These are phyloP conservation scores for Pilatotrama ljubarskyi DNA, from an alignment of 768 basidiomycete genomes.

Conservation along the genomic window DNA sequence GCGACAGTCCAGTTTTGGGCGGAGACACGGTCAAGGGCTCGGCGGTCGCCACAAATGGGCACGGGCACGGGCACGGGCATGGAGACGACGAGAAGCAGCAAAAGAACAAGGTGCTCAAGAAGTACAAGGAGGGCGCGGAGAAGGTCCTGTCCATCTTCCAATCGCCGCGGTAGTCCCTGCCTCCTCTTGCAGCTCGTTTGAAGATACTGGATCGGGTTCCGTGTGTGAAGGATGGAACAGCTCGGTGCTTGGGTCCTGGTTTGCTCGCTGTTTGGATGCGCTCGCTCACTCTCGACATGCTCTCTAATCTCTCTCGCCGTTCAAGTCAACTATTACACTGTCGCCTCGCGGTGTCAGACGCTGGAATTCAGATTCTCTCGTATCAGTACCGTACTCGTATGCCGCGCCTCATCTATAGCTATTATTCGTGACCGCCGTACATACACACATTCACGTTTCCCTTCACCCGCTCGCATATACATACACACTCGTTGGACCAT, in stretches of 20 bases:
- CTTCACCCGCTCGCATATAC: constrained; percentile 1
- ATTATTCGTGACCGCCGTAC: constrained; percentile 17
- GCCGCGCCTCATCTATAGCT: constrained; percentile 30
- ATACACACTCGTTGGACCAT: constrained; percentile 19
- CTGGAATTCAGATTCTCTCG: background rate
- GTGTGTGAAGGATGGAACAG: background rate
- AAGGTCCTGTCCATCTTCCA: constrained; percentile 83
- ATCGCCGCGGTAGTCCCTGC: constrained; percentile 47
- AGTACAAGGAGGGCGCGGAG: constrained; percentile 86
- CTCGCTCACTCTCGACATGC: constrained; percentile 19
- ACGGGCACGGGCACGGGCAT: constrained; percentile 26
- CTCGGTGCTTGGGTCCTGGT: background rate
- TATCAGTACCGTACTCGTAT: constrained; percentile 21
- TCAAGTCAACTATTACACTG: background rate
- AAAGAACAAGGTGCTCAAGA: constrained; percentile 77
- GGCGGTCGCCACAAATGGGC: constrained; percentile 21
- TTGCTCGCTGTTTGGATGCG: background rate
- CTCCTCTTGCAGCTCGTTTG: background rate
- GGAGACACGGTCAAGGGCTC: constrained; percentile 34
- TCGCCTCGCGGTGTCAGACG: constrained; percentile 13
- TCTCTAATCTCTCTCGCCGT: constrained; percentile 1
- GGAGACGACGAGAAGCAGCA: constrained; percentile 50
- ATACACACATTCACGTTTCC: constrained; percentile 10
- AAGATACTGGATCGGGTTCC: background rate
- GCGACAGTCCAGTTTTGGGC: constrained; percentile 35